phyloP scores from a whole-genome alignment of 2,329 filamentous ascomycete genomes.

The Stemphylium beticola region DNA sequence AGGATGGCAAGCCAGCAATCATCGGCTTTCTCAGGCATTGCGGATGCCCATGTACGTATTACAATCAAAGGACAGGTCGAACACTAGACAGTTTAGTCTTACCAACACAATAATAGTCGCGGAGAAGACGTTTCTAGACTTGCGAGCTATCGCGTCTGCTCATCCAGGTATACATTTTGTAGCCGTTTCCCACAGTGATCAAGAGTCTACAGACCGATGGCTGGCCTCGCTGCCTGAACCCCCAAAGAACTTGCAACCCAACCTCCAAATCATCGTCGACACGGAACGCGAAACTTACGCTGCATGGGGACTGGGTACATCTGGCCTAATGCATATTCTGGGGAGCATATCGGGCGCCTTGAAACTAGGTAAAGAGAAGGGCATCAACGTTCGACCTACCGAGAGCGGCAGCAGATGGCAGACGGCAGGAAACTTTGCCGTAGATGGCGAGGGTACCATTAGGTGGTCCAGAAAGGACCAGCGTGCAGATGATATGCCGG shows the following conservation, averaged over 20 bases:
- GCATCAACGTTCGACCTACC: constrained; percentile 69
- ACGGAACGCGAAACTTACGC: constrained; percentile 65
- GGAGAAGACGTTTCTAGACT: constrained; percentile 65
- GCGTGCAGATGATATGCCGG: constrained; percentile 61
- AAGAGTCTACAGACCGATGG: constrained; percentile 41
- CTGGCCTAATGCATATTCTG: constrained; percentile 67
- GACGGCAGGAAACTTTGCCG: constrained; percentile 68
- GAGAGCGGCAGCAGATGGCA: constrained; percentile 74
- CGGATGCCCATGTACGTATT: constrained; percentile 71
- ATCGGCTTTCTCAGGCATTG: constrained; percentile 75
- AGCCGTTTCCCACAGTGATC: constrained; percentile 46
- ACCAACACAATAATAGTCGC: constrained; percentile 58
- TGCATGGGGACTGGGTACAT: constrained; percentile 69
- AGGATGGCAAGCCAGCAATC: constrained; percentile 62
- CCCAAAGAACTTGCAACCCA: constrained; percentile 52
- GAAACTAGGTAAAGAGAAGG: constrained; percentile 65
- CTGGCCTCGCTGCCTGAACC: constrained; percentile 35
- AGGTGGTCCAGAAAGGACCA: constrained; percentile 58
- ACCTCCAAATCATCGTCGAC: constrained; percentile 67
- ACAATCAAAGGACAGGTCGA: neutral
- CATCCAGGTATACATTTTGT: constrained; percentile 40
- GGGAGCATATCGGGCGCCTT: constrained; percentile 63
- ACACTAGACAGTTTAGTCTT: neutral
- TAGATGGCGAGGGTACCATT: constrained; percentile 61
- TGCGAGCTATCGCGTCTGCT: constrained; percentile 34